Evolutionary conservation across 495 filamentous ascomycete species (phyloP), one percentile per base, ranked within the genome.

Genomic region (Podospora sp.): DNA sequence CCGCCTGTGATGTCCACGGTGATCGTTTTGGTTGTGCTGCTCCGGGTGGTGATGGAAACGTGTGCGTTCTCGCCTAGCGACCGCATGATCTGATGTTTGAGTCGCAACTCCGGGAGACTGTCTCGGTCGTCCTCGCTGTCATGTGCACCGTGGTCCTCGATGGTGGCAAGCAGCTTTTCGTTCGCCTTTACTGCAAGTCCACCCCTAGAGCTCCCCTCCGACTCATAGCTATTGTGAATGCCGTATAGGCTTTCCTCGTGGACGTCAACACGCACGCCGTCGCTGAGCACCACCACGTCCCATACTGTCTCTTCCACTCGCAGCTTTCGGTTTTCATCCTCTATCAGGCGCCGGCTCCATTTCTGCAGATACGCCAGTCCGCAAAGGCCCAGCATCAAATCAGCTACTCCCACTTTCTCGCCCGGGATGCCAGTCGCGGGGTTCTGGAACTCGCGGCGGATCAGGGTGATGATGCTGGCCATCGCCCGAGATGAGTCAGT

Each of bases 401-500:
- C 90, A 0, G 82, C 78, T 4, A 91, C 87, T 1, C 88, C 85
- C 27, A 93, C 85, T 22, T 80, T 83, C 67, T 90, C 87, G n/a
- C 85, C 84, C 66, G 83, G 81, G 7, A 78, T 71, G 6, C 84
- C 86, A 2, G 84, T 83, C 6, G 87, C 85, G 4, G 88, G 84
- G 60, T 87, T 88, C 33, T 87, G 80, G 58, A 93, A 90, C 73
- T 94, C 91, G 60, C 88, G 85, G 11, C 88, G 82, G 51, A 93
- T 88, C 26, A 94, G 79, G 1, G 88, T 87, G 64, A 92, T 87
- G 63, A 94, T 92, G 66, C 90, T 89, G 0, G 89, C 88, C 72
- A 93, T 91, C n/a, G 91, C 91, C 60, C 90, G 83, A 1, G 90
- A 92, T 2, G 90, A 90, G 73, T 94, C 91, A 6, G 91, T 93